A percentile compares a stretch with the other conserved stretches of the same genome.
Evolutionary conservation across 441 rosid genomes (phyloP).

Genomic region (Erodium texanum): DNA sequence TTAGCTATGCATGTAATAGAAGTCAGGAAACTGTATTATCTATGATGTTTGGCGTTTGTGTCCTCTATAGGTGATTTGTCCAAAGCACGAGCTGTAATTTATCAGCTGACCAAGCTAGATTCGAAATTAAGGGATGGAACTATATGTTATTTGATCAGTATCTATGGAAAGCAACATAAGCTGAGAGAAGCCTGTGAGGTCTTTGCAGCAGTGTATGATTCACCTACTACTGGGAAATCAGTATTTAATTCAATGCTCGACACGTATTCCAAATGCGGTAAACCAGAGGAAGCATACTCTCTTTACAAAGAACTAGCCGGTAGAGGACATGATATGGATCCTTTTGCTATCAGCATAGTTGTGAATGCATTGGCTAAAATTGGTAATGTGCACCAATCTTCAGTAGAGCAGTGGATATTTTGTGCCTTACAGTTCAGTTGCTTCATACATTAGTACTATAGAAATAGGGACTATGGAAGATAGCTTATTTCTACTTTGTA

Average conservation of each 20-base stretch:
- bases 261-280: conserved; percentile 53
- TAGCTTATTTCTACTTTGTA: not conserved
- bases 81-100: conserved; percentile 36
- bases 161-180: conserved; percentile 45
- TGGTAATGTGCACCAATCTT: conserved; percentile 32
- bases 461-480: not conserved
- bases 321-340: conserved; percentile 36
- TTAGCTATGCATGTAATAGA: conserved; percentile 1
- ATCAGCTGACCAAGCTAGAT: conserved; percentile 37
- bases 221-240: conserved; percentile 32
- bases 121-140: conserved; percentile 42
- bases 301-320: conserved; percentile 45
- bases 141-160: conserved; percentile 42
- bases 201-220: conserved; percentile 39
- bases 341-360: conserved; percentile 54
- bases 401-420: not conserved
- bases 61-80: conserved; percentile 41
- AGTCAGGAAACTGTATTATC: not conserved
- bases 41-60: not conserved
- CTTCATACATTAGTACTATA: not conserved
- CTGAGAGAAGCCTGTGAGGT: conserved; percentile 45
- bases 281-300: conserved; percentile 47
- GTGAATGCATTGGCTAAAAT: conserved; percentile 59
- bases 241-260: conserved; percentile 55
- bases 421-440: not conserved